phyloP scores from a whole-genome alignment of 2,329 filamentous ascomycete species.

The Talaromyces sp. region DNA sequence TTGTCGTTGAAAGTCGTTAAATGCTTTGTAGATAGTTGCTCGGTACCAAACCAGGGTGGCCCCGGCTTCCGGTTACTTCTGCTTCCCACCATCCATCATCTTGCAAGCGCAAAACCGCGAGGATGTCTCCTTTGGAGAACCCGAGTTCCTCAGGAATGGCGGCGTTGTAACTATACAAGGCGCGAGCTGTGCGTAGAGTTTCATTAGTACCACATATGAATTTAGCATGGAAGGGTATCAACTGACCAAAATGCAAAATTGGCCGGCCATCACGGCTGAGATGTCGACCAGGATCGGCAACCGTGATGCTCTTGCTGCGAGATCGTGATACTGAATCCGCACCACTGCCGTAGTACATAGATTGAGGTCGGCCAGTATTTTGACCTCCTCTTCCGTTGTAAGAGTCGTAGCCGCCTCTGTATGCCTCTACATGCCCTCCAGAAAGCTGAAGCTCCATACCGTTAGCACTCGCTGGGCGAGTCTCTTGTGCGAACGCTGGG shows the following conservation, averaged over 20 bases:
- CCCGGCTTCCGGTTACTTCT: slow-evolving; percentile 65
- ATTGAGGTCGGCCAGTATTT: slow-evolving; percentile 44
- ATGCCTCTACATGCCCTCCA: slow-evolving; percentile 52
- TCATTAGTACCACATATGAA: slow-evolving; percentile 20
- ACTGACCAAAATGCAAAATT: slow-evolving; percentile 91
- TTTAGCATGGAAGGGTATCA: not conserved
- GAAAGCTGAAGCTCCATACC: slow-evolving; percentile 68
- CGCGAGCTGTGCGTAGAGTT: slow-evolving; percentile 62
- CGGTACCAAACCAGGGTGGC: slow-evolving; percentile 56
- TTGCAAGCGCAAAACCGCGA: slow-evolving; percentile 84
- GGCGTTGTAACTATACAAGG: slow-evolving; percentile 89
- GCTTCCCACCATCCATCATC: slow-evolving; percentile 99
- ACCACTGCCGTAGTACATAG: slow-evolving; percentile 51
- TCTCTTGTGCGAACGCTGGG: slow-evolving; percentile 49
- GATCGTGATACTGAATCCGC: slow-evolving; percentile 51
- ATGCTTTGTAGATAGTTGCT: slow-evolving; percentile 64
- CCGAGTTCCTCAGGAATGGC: slow-evolving; percentile 93
- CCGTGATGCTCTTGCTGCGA: slow-evolving; percentile 83
- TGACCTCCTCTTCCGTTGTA: slow-evolving; percentile 30
- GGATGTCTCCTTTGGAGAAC: slow-evolving; percentile 86
- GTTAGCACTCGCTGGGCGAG: slow-evolving; percentile 47
- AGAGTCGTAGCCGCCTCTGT: slow-evolving; percentile 43
- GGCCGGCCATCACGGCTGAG: slow-evolving; percentile 81
- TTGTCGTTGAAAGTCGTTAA: slow-evolving; percentile 26
- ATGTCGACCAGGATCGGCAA: slow-evolving; percentile 63